These are phyloP conservation scores for Aspergillus hancockii DNA, from an alignment of 495 filamentous ascomycete genomes.

Conservation along the genomic window DNA sequence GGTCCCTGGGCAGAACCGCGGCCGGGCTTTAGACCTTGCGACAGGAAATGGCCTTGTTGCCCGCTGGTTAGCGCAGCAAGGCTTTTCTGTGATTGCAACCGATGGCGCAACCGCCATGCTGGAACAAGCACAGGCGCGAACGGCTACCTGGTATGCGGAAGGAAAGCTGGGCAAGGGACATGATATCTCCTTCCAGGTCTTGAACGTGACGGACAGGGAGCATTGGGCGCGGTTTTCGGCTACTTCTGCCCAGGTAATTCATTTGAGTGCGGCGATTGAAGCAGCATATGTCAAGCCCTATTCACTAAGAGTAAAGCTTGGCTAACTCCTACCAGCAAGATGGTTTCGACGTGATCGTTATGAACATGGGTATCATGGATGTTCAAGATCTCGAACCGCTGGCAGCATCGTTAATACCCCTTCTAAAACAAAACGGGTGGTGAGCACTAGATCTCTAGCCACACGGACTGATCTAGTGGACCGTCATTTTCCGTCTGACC, in stretches of 20 bases:
- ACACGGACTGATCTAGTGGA: too few relatives aligned
- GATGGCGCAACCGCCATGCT: conserved; percentile 12
- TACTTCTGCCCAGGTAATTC: too few relatives aligned
- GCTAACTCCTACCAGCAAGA: not conserved
- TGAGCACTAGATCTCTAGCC: too few relatives aligned
- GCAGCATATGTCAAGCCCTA: too few relatives aligned
- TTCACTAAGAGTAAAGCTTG: too few relatives aligned
- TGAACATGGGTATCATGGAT: conserved; percentile 22
- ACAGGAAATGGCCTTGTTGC: conserved; percentile 20
- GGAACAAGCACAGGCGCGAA: conserved; percentile 8
- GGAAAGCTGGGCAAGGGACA: not conserved
- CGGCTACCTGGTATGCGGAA: not conserved
- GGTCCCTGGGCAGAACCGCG: not conserved
- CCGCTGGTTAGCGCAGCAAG: conserved; percentile 13
- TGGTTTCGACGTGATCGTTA: conserved; percentile 15
- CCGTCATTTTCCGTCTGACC: not conserved
- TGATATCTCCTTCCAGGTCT: conserved; percentile 7
- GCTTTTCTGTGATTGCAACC: conserved; percentile 12
- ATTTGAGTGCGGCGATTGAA: too few relatives aligned
- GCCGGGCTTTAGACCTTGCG: conserved; percentile 15
- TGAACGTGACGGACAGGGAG: conserved; percentile 2
- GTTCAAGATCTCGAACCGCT: conserved; percentile 14
- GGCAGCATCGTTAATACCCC: conserved; percentile 4
- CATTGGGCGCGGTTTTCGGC: not conserved
- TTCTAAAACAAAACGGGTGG: conserved; percentile 11